phyloP scores from a whole-genome alignment of 331 rosid species.

The Cucumis variabilis region DNA sequence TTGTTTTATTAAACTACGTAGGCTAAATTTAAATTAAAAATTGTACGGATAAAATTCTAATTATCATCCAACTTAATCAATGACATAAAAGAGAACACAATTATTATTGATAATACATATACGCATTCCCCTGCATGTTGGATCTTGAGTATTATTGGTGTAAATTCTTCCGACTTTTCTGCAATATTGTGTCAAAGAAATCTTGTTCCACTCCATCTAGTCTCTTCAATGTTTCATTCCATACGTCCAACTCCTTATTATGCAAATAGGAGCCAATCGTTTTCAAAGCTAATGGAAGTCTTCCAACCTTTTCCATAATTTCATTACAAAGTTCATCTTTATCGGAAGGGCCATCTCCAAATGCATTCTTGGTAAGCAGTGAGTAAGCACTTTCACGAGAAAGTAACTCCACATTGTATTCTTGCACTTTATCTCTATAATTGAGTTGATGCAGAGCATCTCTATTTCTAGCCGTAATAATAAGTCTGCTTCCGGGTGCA shows the following conservation, averaged over 20 bases:
- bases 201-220: background rate
- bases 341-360: background rate
- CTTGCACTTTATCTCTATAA: too few relatives aligned
- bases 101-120: too few relatives aligned
- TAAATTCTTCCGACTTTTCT: too few relatives aligned
- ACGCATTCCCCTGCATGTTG: too few relatives aligned
- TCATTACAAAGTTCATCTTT: background rate
- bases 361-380: background rate
- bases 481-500: too few relatives aligned
- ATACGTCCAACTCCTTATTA: background rate
- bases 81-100: too few relatives aligned
- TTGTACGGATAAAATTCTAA: too few relatives aligned
- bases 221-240: background rate
- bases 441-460: background rate
- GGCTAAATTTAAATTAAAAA: too few relatives aligned
- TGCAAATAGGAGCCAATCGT: background rate
- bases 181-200: too few relatives aligned
- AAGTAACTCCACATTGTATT: background rate
- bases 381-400: background rate
- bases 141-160: too few relatives aligned
- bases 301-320: background rate
- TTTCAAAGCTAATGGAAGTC: background rate
- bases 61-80: too few relatives aligned
- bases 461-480: constrained; percentile 32
- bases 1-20: too few relatives aligned